phyloP scores from a whole-genome alignment of 192 early-diverging fungal species.

The Coemansia sp. region DNA sequence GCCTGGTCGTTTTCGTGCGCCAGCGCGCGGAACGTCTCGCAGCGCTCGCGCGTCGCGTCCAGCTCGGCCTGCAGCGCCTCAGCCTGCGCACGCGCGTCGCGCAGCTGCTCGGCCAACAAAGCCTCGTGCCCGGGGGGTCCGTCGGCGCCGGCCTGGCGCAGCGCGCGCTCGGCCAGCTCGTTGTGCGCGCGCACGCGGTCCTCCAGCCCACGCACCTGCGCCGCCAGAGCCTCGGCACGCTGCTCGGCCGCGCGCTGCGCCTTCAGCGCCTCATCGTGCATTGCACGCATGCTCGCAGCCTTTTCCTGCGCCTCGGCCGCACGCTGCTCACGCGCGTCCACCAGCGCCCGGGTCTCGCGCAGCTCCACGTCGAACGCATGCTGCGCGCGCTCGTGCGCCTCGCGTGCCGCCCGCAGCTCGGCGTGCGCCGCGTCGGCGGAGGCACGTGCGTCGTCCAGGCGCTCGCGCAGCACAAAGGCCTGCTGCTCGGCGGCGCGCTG shows the following conservation, averaged over 20 bases:
- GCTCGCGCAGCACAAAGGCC: slow-evolving; percentile 16
- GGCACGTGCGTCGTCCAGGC: slow-evolving; percentile 25
- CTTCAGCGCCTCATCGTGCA: no score
- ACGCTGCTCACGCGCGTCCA: slow-evolving; percentile 35
- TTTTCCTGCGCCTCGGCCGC: no score
- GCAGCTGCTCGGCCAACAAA: slow-evolving; percentile 52
- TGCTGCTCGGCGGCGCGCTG: slow-evolving; percentile 30
- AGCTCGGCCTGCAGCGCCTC: slow-evolving; percentile 48
- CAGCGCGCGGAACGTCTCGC: slow-evolving; percentile 48
- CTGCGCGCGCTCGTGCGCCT: slow-evolving; percentile 27
- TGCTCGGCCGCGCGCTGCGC: no score
- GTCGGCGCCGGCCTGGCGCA: slow-evolving; percentile 28
- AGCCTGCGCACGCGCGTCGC: slow-evolving; percentile 57
- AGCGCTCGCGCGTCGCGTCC: slow-evolving; percentile 26
- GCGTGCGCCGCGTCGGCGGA: slow-evolving; percentile 19
- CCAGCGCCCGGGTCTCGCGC: slow-evolving; percentile 30
- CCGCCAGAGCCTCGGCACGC: slow-evolving; percentile 2
- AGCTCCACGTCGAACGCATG: slow-evolving; percentile 31
- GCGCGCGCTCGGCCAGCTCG: slow-evolving; percentile 48
- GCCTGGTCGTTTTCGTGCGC: slow-evolving; percentile 58
- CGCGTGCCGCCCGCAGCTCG: slow-evolving; percentile 31
- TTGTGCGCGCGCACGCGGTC: slow-evolving; percentile 50
- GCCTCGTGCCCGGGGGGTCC: slow-evolving; percentile 33
- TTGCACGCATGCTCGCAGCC: no score
- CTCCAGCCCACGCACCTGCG: slow-evolving; percentile 48